These are phyloP conservation scores for Colletotrichum sp. DNA, from an alignment of 2,329 filamentous ascomycete species.

Conservation along the genomic window DNA sequence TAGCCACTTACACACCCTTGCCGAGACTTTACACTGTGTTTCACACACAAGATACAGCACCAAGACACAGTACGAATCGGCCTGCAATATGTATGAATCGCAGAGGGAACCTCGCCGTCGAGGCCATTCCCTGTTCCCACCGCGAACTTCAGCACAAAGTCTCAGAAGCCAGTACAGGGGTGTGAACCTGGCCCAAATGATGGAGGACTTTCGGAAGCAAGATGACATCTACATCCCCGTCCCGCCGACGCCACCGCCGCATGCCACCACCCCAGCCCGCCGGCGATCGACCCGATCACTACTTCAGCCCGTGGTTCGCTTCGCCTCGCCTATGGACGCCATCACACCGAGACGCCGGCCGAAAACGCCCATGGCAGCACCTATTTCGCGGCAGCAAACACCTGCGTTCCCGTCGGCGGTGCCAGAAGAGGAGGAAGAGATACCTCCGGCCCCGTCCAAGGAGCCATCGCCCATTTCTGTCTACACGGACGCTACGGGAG, in stretches of 20 bases:
- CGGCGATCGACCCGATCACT: background rate
- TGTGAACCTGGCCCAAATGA: conserved; percentile 3
- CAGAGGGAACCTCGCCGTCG: background rate
- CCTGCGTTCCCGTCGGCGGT: background rate
- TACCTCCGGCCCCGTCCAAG: background rate
- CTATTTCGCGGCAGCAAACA: background rate
- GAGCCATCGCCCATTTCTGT: conserved; percentile 19
- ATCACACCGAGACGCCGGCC: background rate
- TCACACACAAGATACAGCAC: background rate
- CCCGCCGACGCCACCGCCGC: conserved; percentile 15
- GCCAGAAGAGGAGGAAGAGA: background rate
- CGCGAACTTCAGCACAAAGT: conserved; percentile 8
- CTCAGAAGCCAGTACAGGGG: conserved; percentile 15
- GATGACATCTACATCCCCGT: conserved; percentile 16
- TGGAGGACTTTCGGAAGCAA: conserved; percentile 14
- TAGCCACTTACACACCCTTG: background rate
- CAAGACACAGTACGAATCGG: background rate
- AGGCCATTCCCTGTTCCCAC: conserved; percentile 1
- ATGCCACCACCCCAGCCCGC: background rate
- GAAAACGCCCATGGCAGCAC: conserved; percentile 1
- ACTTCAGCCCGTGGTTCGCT: background rate
- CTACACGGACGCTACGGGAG: conserved; percentile 27
- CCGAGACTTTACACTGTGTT: background rate
- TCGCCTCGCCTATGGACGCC: background rate
- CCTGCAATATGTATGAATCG: conserved; percentile 4